Base-by-base conservation (phyloP, 169 alveolate genomes). In the Plasmodium blacklocki region DNA sequence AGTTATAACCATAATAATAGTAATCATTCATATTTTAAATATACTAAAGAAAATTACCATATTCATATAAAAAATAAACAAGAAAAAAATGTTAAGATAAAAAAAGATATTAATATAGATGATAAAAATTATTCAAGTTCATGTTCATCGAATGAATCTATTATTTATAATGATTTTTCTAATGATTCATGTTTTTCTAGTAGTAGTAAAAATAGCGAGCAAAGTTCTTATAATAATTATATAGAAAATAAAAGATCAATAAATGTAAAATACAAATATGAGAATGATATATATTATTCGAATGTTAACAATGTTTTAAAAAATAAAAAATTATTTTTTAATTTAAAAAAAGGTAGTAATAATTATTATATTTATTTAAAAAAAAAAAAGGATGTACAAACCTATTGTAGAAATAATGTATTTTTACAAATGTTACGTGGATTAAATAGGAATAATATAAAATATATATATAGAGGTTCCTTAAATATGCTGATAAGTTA, bases 401-500 rank as follows among this genome's bases (percentile, higher is more conserved):
- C 49, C 1, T 45, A 67, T 32, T 66, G 56, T 15, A 45, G 59
- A 49, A 85, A 50, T n/a, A 85, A 85, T 59, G 86, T 85, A 50
- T 85, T 39, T 73, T 62, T 58, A 26, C 87, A 59, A 45, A 85
- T 85, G 85, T 18, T 85, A 18, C 87, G 87, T 23, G 62, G 72
- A 5, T 47, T 85, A 52, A 58, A 72, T 18, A 7, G 14, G 60
- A 60, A 12, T 66, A 19, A 58, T 23, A 71, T 85, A 19, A 14
- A 71, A 32, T 85, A 85, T 64, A 85, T 85, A 11, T 85, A 85
- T 59, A 85, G 62, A 49, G 92, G 92, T 14, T 21, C 74, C 3
- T 71, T 85, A 85, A 85, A 85, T 64, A 85, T 85, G 50, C 21
- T 85, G 19, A 71, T 85, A 59, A 85, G 92, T 66, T 85, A 71